phyloP scores from a whole-genome alignment of 2,329 filamentous ascomycete species.

The Dryadomyces quercivorus region DNA sequence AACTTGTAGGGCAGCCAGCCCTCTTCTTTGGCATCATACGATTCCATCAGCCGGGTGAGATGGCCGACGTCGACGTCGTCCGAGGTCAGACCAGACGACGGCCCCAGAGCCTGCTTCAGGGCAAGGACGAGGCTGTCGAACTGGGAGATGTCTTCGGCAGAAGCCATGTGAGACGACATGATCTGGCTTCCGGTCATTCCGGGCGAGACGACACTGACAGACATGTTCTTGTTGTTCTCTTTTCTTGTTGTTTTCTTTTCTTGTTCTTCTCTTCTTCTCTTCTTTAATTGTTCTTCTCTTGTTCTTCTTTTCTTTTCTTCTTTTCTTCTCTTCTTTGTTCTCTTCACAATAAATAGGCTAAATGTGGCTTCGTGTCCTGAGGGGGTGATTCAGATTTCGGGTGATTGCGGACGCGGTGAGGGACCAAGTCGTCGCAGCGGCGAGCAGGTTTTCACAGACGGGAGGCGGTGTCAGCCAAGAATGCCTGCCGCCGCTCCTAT shows the following conservation, averaged over 20 bases:
- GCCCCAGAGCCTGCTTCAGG: slow-evolving; percentile 65
- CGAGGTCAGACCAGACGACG: slow-evolving; percentile 70
- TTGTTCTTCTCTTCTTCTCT: background rate
- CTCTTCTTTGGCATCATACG: slow-evolving; percentile 54
- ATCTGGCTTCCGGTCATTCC: background rate
- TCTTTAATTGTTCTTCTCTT: background rate
- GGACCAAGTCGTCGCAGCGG: background rate
- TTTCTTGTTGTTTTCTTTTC: background rate
- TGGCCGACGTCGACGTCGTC: slow-evolving; percentile 67
- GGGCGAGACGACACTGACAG: background rate
- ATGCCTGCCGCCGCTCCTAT: background rate
- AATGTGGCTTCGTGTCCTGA: background rate
- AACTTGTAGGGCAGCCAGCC: slow-evolving; percentile 71
- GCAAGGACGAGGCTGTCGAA: slow-evolving; percentile 62
- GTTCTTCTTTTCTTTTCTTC: too few species aligned
- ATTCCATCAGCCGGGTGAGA: slow-evolving; percentile 59
- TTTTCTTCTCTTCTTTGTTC: too few species aligned
- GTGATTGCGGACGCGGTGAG: background rate
- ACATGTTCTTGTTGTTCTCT: background rate
- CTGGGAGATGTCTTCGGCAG: slow-evolving; percentile 16
- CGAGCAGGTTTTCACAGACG: background rate
- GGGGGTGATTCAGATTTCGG: background rate
- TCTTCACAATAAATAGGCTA: too few species aligned
- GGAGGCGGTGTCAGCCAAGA: background rate
- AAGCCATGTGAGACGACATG: background rate